These are phyloP conservation scores for Phalaenopsis equestris DNA, from an alignment of 106 monocot genomes.

Conservation along the genomic window DNA sequence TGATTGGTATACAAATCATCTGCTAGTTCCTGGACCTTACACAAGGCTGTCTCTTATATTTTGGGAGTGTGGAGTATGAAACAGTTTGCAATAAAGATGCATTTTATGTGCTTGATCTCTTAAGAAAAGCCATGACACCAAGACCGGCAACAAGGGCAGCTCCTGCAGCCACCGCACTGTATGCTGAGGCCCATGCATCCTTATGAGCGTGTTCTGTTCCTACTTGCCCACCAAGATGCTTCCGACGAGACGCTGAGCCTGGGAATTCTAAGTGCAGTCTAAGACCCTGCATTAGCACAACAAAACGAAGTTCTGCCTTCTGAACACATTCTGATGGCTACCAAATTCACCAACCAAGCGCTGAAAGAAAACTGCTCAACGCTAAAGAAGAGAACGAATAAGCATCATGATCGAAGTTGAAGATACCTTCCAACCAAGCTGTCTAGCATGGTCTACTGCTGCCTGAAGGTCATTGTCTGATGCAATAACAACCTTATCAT, in stretches of 20 bases:
- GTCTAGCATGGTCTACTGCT: conserved; percentile 84
- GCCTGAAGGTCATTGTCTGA: conserved; percentile 79
- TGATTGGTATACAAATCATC: no score
- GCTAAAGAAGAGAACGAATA: no score
- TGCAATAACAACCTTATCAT: conserved; percentile 76
- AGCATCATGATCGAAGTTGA: not conserved
- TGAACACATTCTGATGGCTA: not conserved
- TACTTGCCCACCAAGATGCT: conserved; percentile 14
- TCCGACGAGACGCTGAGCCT: conserved; percentile 13
- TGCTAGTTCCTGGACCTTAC: no score
- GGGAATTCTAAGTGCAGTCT: conserved; percentile 41
- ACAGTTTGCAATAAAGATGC: no score
- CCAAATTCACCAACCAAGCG: no score
- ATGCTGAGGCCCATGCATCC: conserved; percentile 74
- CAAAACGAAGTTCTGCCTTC: not conserved
- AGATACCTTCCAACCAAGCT: conserved; percentile 85
- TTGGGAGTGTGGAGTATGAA: no score
- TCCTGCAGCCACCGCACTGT: conserved; percentile 65
- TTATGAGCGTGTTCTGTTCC: conserved; percentile 27
- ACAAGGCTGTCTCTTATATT: no score
- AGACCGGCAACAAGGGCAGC: conserved; percentile 74
- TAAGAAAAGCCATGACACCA: conserved; percentile 77
- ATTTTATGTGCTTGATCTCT: conserved; percentile 27
- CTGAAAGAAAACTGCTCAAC: no score
- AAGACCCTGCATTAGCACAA: conserved; percentile 27